Conservation (phyloP, 2,329 filamentous ascomycete species). For the Plectosphaerella cucumerina region DNA sequence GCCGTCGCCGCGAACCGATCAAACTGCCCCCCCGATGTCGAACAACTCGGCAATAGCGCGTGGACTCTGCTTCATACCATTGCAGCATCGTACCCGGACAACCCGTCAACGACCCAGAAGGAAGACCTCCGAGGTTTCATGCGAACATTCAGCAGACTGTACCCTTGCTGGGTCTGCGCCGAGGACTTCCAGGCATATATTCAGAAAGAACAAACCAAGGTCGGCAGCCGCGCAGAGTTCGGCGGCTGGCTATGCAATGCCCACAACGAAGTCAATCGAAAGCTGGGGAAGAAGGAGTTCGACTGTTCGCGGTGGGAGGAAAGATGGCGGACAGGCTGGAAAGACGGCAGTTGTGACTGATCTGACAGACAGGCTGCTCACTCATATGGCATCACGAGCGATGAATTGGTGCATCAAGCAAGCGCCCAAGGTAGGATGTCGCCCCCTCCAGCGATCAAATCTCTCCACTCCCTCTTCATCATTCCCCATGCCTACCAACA, state of each 20-base stretch:
- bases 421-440: no score
- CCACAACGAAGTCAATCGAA: slow-evolving; percentile 83
- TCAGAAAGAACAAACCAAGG: slow-evolving; percentile 60
- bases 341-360: slow-evolving; percentile 59
- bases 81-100: slow-evolving; percentile 76
- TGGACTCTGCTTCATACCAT: slow-evolving; percentile 95
- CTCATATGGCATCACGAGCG: no score
- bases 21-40: slow-evolving; percentile 89
- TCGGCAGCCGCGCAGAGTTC: slow-evolving; percentile 62
- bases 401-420: no score
- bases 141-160: slow-evolving; percentile 74
- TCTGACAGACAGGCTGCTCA: no score
- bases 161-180: slow-evolving; percentile 94
- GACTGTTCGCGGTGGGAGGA: slow-evolving; percentile 91
- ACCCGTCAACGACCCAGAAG: slow-evolving; percentile 66
- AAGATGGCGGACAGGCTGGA: slow-evolving; percentile 89
- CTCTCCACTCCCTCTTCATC: no score
- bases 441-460: no score
- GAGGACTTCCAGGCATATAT: slow-evolving; percentile 87
- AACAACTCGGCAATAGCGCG: slow-evolving; percentile 76
- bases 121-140: slow-evolving; percentile 75
- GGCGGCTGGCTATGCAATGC: slow-evolving; percentile 80
- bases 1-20: slow-evolving; percentile 33
- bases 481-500: no score
- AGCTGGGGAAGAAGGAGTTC: slow-evolving; percentile 86